Conservation (phyloP, 768 basidiomycete genomes). For the Saitozyma sp. region DNA sequence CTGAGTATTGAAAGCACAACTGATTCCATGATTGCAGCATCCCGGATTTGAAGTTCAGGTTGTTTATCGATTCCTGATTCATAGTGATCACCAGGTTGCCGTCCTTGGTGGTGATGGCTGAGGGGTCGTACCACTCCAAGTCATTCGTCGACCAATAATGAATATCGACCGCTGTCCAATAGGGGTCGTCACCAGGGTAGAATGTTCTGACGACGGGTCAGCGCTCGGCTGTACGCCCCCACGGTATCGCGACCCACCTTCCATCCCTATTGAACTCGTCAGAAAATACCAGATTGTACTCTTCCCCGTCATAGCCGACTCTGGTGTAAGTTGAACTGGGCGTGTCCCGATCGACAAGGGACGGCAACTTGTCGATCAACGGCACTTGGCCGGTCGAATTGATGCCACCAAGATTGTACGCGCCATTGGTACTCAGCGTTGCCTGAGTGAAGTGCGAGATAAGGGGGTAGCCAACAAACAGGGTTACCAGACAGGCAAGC, state of each 20-base stretch:
- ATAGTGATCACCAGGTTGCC: constrained; percentile 82
- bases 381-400: constrained; percentile 89
- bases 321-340: constrained; percentile 62
- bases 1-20: constrained; percentile 82
- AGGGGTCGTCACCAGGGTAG: constrained; percentile 70
- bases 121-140: constrained; percentile 66
- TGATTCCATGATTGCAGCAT: constrained; percentile 84
- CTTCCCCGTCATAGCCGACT: constrained; percentile 73
- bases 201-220: constrained; percentile 37
- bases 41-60: constrained; percentile 71
- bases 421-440: constrained; percentile 51
- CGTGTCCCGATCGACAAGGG: constrained; percentile 75
- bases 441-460: constrained; percentile 59
- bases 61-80: constrained; percentile 66
- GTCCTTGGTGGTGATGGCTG: constrained; percentile 62
- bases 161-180: constrained; percentile 77
- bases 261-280: constrained; percentile 78
- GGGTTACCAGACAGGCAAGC: constrained; percentile 65
- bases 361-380: constrained; percentile 65
- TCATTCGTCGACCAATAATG: constrained; percentile 75
- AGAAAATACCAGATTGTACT: constrained; percentile 81
- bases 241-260: constrained; percentile 23
- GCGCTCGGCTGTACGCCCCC: not conserved
- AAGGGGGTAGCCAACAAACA: constrained; percentile 89
- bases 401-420: constrained; percentile 83